A percentile compares a stretch with the other conserved stretches of the same genome.
Evolutionary conservation across 352 stramenopile genomes (phyloP).

Genomic region (Globisporangium mamillatum): DNA sequence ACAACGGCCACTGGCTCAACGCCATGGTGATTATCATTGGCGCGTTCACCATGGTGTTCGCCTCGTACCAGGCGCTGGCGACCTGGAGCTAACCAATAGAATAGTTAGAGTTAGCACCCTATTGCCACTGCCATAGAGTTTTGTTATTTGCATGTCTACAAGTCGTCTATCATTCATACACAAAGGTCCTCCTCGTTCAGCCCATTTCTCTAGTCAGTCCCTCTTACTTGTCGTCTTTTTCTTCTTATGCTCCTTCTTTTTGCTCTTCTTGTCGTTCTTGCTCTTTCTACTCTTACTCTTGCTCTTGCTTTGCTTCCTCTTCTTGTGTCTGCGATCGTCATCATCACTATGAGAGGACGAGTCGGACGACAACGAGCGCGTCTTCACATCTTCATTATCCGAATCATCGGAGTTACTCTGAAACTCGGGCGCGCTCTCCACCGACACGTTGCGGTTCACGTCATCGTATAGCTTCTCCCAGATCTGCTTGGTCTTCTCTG

Average conservation of each 20-base stretch:
- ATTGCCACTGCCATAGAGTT: conserved; percentile 14
- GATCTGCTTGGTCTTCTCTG: conserved; percentile 44
- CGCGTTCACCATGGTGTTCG: conserved; percentile 60
- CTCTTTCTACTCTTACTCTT: conserved; percentile 14
- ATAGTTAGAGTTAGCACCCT: background rate
- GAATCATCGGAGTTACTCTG: conserved; percentile 32
- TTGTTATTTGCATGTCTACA: conserved; percentile 3
- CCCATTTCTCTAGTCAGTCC: conserved; percentile 12
- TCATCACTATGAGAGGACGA: conserved; percentile 6
- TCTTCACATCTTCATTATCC: conserved; percentile 41
- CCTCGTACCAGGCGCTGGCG: conserved; percentile 48
- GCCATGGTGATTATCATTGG: conserved; percentile 43
- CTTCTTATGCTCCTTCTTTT: conserved; percentile 15
- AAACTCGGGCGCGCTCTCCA: conserved; percentile 54
- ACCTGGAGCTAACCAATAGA: conserved; percentile 35
- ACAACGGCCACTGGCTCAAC: conserved; percentile 45
- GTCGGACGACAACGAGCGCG: background rate
- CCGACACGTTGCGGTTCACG: conserved; percentile 29
- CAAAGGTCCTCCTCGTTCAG: conserved; percentile 4
- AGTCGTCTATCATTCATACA: background rate
- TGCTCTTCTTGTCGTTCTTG: conserved; percentile 13
- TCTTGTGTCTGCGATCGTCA: conserved; percentile 18
- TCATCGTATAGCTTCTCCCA: conserved; percentile 45
- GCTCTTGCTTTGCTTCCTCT: conserved; percentile 18
- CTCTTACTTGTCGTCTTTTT: conserved; percentile 7